phyloP scores from a whole-genome alignment of 2,329 filamentous ascomycete species.

The Ophiocordyceps robertsii region DNA sequence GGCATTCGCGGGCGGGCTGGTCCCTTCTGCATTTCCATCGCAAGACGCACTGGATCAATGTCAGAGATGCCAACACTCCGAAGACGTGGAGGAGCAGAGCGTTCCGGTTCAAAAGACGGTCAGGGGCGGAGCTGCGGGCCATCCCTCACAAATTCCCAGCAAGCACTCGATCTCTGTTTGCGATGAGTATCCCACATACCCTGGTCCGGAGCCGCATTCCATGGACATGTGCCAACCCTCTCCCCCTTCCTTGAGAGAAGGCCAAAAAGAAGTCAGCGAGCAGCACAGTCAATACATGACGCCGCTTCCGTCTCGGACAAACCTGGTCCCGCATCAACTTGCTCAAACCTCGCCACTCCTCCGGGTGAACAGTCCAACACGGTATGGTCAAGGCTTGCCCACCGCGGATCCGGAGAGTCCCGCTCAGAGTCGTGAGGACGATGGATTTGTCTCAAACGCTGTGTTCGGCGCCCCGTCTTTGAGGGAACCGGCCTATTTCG shows the following conservation, averaged over 20 bases:
- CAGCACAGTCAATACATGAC: not conserved
- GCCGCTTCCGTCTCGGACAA: not conserved
- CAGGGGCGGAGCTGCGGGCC: too few relatives aligned
- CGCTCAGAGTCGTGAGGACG: too few relatives aligned
- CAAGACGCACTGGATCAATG: not conserved
- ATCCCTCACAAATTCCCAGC: not conserved
- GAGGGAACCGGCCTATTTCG: not conserved
- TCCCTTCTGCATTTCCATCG: conserved; percentile 1
- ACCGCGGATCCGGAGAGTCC: too few relatives aligned
- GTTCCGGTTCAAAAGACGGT: too few relatives aligned
- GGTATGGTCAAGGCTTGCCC: too few relatives aligned
- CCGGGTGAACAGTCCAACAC: too few relatives aligned
- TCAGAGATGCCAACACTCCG: not conserved
- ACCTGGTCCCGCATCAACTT: not conserved
- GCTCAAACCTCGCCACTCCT: not conserved
- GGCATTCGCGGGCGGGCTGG: not conserved
- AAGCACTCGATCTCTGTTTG: not conserved
- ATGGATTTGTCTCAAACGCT: not conserved
- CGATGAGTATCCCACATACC: conserved; percentile 1
- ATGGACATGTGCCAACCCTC: not conserved
- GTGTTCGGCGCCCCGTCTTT: not conserved
- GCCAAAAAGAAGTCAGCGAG: not conserved
- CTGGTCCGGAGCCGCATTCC: not conserved
- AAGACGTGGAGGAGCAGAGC: too few relatives aligned
- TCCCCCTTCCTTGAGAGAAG: too few relatives aligned